Evolutionary conservation across 129 eudicot species (phyloP), one percentile per base, ranked within the genome.

Genomic region (Apium graveolens): DNA sequence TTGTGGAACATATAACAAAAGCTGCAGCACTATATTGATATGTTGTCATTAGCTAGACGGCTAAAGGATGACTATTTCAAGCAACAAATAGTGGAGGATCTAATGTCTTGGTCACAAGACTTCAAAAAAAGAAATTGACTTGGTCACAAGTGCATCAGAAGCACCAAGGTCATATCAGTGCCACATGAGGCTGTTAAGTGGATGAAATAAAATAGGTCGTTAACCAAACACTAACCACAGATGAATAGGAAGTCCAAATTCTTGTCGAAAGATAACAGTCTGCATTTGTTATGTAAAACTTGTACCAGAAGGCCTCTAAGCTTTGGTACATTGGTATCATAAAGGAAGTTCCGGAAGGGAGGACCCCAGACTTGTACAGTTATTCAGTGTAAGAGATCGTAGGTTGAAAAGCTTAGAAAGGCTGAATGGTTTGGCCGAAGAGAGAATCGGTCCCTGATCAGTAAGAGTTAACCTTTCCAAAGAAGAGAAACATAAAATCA

Each of bases 321-420:
- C n/a, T n/a, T n/a, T n/a, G n/a, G n/a, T n/a, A n/a, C n/a, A n/a
- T n/a, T n/a, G n/a, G n/a, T n/a, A n/a, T n/a, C n/a, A n/a, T n/a
- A 57, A n/a, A 24, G 68, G 68, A 57, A 57, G 13, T 57, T 57
- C 32, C 32, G 32, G 69, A 62, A 62, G 35, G 35, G 69, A 62
- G 32, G 69, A 62, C 35, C 69, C 69, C 11, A 62, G 35, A 62
- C 35, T 62, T n/a, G 69, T 62, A 62, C 69, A 62, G 12, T 62
- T 27, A 2, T 27, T 0, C 35, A 62, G 2, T 27, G 4, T 3
- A 12, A 62, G 69, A 0, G 0, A 0, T 27, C 0, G 5, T 27
- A 62, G 35, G 69, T 62, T 62, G 34, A 11, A 20, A 53, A 53
- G 62, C 2, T 21, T 1, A 21, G 62, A 21, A 53, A 53, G 62